Evolutionary conservation across 345 rosid genomes (phyloP), one percentile per base, ranked within the genome.

Genomic region (Bruguiera gymnorhiza): DNA sequence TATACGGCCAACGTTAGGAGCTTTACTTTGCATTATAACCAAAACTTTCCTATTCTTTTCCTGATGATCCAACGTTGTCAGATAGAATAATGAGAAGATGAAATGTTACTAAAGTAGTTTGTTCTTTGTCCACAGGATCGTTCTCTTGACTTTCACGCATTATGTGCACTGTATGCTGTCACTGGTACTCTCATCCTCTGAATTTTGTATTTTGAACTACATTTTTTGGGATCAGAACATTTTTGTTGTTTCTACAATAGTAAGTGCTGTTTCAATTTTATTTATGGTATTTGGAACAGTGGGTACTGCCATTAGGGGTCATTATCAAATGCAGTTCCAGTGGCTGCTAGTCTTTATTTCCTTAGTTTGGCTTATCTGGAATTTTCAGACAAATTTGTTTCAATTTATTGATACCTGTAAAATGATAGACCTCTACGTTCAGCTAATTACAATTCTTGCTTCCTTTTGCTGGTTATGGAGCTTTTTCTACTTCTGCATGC

Each of bases 111-210:
- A 65, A 76, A 70, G 72, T 30, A 65, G 34, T 58, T 62, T 59
- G 73, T 31, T 70, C 70, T 54, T 62, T 65, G 53, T 7, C 13
- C 70, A 51, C 96, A 96, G 99, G 99, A 96, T 79, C 99, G 97
- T 4, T 96, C 99, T 70, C 91, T 92, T 52, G 99, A 96, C 80
- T 96, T 96, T 60, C 72, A 65, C 11, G 88, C 83, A 50, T 78
- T 96, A 55, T 96, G 98, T 76, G 99, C 99, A 48, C 72, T 92
- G 54, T 96, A 96, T 71, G 98, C 98, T 54, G 97, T 96, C 78
- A 96, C 99, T 24, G 99, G 99, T 96, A 91, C 68, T 71, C 52
- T 64, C 43, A 37, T 29, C 23, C 71, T 75, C 56, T 8, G 39
- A 37, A 62, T n/a, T 62, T 48, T 21, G 29, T 26, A 32, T 65